Percentiles rank a stretch among this genome's conserved stretches.
phyloP scores from a whole-genome alignment of 2,329 filamentous ascomycete genomes.

The Stachybotrys chartarum region DNA sequence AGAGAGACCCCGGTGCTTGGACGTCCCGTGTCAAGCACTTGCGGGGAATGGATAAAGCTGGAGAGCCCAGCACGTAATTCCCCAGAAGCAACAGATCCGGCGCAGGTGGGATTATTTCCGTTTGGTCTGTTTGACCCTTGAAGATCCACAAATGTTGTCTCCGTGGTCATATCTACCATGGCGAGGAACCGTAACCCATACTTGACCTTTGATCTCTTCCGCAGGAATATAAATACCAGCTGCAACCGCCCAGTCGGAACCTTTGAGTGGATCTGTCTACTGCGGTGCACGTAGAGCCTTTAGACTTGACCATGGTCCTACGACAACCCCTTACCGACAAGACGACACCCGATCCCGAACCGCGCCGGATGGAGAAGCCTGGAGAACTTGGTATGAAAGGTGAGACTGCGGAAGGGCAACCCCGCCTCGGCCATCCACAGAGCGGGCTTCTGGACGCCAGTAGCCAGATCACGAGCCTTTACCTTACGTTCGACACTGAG shows the following conservation, averaged over 20 bases:
- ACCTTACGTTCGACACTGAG: slow-evolving; percentile 32
- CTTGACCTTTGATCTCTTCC: not conserved
- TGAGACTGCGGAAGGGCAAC: not conserved
- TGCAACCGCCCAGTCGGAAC: not conserved
- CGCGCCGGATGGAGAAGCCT: not conserved
- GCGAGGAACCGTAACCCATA: not conserved
- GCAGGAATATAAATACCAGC: not conserved
- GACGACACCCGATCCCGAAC: not conserved
- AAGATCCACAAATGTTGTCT: not conserved
- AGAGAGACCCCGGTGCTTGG: too few relatives aligned
- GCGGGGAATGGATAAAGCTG: not conserved
- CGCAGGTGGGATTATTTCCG: not conserved
- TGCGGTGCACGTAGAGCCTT: not conserved
- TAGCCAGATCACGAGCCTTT: slow-evolving; percentile 27
- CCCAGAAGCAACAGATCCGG: not conserved
- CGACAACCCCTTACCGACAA: not conserved
- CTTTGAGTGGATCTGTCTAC: not conserved
- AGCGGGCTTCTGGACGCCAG: slow-evolving; percentile 2
- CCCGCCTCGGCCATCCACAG: not conserved
- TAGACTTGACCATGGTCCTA: not conserved
- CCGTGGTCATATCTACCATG: not conserved
- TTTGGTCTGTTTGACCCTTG: not conserved
- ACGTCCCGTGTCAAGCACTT: too few relatives aligned
- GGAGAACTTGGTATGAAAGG: not conserved
- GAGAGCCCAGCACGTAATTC: not conserved